Percentiles rank a stretch among this genome's conserved stretches.
Evolutionary conservation across 164 flowering plant species (phyloP).

Genomic region (Paratinospora sagittata): DNA sequence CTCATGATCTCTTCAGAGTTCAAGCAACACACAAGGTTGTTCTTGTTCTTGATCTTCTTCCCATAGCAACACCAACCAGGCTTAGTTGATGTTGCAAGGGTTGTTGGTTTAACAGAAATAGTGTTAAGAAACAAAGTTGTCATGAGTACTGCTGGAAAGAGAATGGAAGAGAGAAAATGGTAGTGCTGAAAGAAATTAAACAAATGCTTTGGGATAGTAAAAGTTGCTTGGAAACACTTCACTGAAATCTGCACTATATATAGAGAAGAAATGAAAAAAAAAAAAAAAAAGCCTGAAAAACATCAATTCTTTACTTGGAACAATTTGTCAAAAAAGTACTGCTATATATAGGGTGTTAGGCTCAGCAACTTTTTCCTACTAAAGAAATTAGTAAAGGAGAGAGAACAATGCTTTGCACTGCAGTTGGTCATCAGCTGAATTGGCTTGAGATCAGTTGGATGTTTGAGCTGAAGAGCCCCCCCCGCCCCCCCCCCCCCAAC

Average conservation of each 20-base stretch:
- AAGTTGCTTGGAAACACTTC: too few relatives aligned
- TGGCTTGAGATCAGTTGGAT: too few relatives aligned
- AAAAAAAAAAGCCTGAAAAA: not conserved
- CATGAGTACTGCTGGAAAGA: not conserved
- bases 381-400: too few relatives aligned
- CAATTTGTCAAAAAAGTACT: too few relatives aligned
- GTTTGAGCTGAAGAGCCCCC: too few relatives aligned
- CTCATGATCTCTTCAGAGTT: not conserved
- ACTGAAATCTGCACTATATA: not conserved
- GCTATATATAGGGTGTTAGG: too few relatives aligned
- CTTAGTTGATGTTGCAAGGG: not conserved
- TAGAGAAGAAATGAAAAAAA: not conserved
- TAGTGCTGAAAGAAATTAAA: too few relatives aligned
- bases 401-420: too few relatives aligned
- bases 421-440: too few relatives aligned
- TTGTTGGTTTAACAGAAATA: not conserved
- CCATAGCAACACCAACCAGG: not conserved
- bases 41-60: not conserved
- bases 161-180: not conserved
- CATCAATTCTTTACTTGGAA: not conserved
- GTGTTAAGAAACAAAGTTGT: not conserved
- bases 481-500: too few relatives aligned
- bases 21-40: not conserved
- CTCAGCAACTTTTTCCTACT: too few relatives aligned
- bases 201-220: not conserved